Base-by-base conservation (phyloP, 148 eudicot genomes). In the Nepenthes mirabilis region DNA sequence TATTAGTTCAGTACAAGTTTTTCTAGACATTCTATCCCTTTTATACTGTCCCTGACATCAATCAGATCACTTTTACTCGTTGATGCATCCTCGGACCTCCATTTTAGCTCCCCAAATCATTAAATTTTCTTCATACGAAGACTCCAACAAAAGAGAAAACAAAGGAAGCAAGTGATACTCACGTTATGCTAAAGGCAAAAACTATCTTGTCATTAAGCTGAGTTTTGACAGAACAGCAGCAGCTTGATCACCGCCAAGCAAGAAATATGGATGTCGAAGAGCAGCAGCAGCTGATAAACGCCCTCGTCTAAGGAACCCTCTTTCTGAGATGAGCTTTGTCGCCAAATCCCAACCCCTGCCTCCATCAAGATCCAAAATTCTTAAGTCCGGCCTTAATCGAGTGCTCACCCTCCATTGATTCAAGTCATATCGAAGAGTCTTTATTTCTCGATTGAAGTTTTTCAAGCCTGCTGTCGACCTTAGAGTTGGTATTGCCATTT, bases 301-400 rank as follows among this genome's bases (percentile, higher is more conserved):
- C 9, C 94, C 96, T 61, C 86, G 78, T 65, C 84, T 69, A 5
- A 80, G 78, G 48, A 45, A 75, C 3, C 97, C 93, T 59, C 98
- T 78, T 76, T 87, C 85, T n/a, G 98, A 83, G 50, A 91, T 69
- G 61, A 91, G 98, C 74, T 83, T 85, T 1, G 96, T 88, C 32
- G 75, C 98, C 52, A 91, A 76, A 72, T 91, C 94, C 98, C 98
- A 91, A 33, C 98, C 98, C 68, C 96, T 83, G 32, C 98, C 94
- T 36, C 81, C 84, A 55, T 91, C 98, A 2, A 91, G 86, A 65
- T 91, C 94, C 12, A 91, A 90, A 69, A 91, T 77, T 43, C 90
- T 78, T 11, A 86, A 64, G 65, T 91, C 94, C 34, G 98, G 90
- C 69, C 94, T 85, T 57, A 48, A 63, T 33, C 98, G 76, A 45